phyloP scores from a whole-genome alignment of 495 filamentous ascomycete species.

The Rhypophila decipiens region DNA sequence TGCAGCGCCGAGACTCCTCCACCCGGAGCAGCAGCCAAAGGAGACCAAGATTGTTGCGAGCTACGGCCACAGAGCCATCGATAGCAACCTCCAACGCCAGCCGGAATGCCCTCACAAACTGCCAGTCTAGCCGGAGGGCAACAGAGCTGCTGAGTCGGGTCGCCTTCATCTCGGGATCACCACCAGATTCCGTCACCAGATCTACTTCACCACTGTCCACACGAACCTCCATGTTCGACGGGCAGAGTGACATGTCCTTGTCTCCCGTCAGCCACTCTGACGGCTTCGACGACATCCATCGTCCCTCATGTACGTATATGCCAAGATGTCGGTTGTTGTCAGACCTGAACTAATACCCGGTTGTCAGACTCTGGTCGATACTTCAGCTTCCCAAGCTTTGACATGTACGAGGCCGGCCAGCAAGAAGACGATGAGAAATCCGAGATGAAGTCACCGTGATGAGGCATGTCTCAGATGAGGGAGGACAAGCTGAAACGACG shows the following conservation, averaged over 20 bases:
- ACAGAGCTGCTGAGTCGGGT: slow-evolving; percentile 47
- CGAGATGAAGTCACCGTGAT: slow-evolving; percentile 24
- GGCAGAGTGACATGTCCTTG: slow-evolving; percentile 20
- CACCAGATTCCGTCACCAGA: slow-evolving; percentile 25
- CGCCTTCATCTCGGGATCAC: slow-evolving; percentile 37
- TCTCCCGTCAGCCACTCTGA: slow-evolving; percentile 24
- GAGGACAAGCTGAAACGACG: slow-evolving; percentile 4
- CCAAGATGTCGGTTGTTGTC: background rate
- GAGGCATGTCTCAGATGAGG: slow-evolving; percentile 1
- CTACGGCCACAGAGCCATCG: slow-evolving; percentile 46
- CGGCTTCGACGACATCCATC: slow-evolving; percentile 21
- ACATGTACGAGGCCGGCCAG: slow-evolving; percentile 38
- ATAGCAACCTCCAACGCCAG: slow-evolving; percentile 50
- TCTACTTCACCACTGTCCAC: slow-evolving; percentile 29
- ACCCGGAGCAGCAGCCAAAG: slow-evolving; percentile 23
- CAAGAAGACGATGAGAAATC: slow-evolving; percentile 28
- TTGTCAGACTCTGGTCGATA: slow-evolving; percentile 37
- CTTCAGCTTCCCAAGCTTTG: slow-evolving; percentile 54
- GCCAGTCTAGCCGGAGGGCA: slow-evolving; percentile 39
- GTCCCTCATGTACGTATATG: slow-evolving; percentile 17
- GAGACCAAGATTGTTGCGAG: slow-evolving; percentile 44
- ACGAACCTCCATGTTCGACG: slow-evolving; percentile 31
- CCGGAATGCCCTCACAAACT: slow-evolving; percentile 39
- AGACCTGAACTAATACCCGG: slow-evolving; percentile 8
- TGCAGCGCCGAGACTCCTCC: slow-evolving; percentile 31